Base-by-base conservation (phyloP, 164 flowering plant genomes). In the Dillenia suffruticosa region DNA sequence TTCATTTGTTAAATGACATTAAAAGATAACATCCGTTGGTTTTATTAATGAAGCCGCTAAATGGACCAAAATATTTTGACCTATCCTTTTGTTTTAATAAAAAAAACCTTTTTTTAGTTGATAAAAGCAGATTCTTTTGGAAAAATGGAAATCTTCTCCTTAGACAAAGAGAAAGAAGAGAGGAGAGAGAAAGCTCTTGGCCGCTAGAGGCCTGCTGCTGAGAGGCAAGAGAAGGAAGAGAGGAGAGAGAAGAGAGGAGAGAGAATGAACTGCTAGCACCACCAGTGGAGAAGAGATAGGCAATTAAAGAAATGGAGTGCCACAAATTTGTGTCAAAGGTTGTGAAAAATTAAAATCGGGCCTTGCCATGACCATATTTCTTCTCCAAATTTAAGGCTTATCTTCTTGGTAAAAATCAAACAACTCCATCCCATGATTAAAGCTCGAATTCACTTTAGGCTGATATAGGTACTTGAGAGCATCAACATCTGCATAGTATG, bases 311-410 rank as follows among this genome's bases (percentile, higher is more conserved):
- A 87, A 82, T 12, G 89, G 81, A 6, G 88, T 87, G 9, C 89
- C 92, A 80, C 85, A 84, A 11, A 74, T 15, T 15, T 0, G 82
- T 78, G 55, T 24, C 57, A 71, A n/a, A 1, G 81, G 76, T 64
- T 81, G 87, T 9, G 78, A 79, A 62, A 82, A 82, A 61, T 84
- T 89, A 89, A 89, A 87, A 0, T 89, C 86, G 17, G 87, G 78
- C 0, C 89, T 54, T 0, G 89, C 84, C 82, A 84, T 78, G 26
- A 87, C 80, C 44, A 82, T 12, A 84, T 66, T 87, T 89, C 82
- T 76, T 1, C 13, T n/a, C 89, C 89, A 84, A 4, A 83, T 66
- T 0, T 48, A 15, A 0, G 81, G 82, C 1, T 64, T 40, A 57
- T 84, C 74, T 0, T 12, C 10, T 16, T 22, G 56, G 2, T 84